These are phyloP conservation scores for Dendrothele bispora DNA, from an alignment of 768 basidiomycete genomes.

Conservation along the genomic window DNA sequence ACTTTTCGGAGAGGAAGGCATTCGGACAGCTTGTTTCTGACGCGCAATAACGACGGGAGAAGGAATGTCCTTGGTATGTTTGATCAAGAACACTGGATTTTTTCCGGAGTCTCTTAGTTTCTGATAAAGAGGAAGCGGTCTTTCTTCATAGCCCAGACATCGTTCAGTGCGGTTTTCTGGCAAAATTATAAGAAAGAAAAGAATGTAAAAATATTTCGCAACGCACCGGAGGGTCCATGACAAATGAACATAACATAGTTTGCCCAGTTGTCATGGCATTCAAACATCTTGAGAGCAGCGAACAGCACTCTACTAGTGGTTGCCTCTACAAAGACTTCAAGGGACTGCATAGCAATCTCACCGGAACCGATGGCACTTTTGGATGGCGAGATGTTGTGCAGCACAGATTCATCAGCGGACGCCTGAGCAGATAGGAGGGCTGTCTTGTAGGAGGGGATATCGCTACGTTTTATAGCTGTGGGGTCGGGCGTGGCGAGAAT, in stretches of 20 bases:
- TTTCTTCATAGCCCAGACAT: slow-evolving; percentile 96
- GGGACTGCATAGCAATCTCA: too few species aligned
- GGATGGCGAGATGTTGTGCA: too few species aligned
- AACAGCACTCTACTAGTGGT: too few species aligned
- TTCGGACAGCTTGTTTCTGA: slow-evolving; percentile 90
- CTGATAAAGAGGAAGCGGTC: slow-evolving; percentile 94
- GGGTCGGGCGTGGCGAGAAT: too few species aligned
- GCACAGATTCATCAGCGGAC: too few species aligned
- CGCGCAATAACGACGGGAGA: slow-evolving; percentile 96
- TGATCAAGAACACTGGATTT: slow-evolving; percentile 98
- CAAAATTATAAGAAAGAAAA: too few species aligned
- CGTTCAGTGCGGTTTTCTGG: slow-evolving; percentile 81
- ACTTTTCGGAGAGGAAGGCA: slow-evolving; percentile 59
- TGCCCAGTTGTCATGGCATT: slow-evolving; percentile 97
- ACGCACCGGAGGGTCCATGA: slow-evolving; percentile 85
- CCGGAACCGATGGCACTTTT: too few species aligned
- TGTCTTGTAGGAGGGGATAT: too few species aligned
- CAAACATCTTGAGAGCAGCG: too few species aligned
- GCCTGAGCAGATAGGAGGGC: too few species aligned
- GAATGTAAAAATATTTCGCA: slow-evolving; percentile 1
- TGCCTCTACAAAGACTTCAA: too few species aligned
- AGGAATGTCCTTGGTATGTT: slow-evolving; percentile 93
- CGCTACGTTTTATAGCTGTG: too few species aligned
- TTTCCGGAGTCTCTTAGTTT: slow-evolving; percentile 96
- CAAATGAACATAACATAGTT: slow-evolving; percentile 99